Evolutionary conservation across 2,329 filamentous ascomycete genomes (phyloP), one percentile per base, ranked within the genome.

Genomic region (Chrysosphaeria jannelii): DNA sequence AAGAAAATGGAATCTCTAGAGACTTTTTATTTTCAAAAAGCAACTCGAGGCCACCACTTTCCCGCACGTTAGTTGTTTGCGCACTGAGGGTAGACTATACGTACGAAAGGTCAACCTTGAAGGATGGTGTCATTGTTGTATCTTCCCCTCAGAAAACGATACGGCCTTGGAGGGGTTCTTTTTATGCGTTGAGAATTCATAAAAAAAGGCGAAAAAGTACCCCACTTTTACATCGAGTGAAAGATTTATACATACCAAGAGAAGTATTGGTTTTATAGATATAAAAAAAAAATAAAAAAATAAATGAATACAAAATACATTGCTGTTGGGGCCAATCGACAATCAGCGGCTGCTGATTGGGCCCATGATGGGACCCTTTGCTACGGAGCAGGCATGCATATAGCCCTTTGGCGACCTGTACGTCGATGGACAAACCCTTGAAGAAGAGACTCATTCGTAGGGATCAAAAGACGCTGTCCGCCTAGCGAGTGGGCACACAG

Each of bases 271-370:
- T 17, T 7, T 20, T 14, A 16, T 11, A 26, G 10, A 5, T 9
- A 10, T 4, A 20, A 18, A 10, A 6, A 20, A 9, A 11, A 6
- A 5, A 23, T 8, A 15, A 13, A 11, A 10, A 17, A 19, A 19
- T 16, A 13, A n/a, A 6, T n/a, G 4, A n/a, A 7, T 18, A 18
- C 48, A 31, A 45, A 51, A 30, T 62, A 64, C 33, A 41, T 85
- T 33, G 67, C 75, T 22, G 64, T 68, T 30, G 85, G 85, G 29
- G 81, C 76, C 22, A 97, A 93, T 43, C 59, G 81, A 35, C 75
- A 93, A 36, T 71, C 81, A 10, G 66, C 69, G 10, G 72, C 76
- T 14, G 79, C 81, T 14, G 81, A 93, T 46, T 97, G 85, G 85
- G 64, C 71, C 38, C 39, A 46, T 11, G 47, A 55, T 31, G 72